Evolutionary conservation across 116 monocot genomes (phyloP), one percentile per base, ranked within the genome.

Genomic region (Phalaenopsis hybrid): DNA sequence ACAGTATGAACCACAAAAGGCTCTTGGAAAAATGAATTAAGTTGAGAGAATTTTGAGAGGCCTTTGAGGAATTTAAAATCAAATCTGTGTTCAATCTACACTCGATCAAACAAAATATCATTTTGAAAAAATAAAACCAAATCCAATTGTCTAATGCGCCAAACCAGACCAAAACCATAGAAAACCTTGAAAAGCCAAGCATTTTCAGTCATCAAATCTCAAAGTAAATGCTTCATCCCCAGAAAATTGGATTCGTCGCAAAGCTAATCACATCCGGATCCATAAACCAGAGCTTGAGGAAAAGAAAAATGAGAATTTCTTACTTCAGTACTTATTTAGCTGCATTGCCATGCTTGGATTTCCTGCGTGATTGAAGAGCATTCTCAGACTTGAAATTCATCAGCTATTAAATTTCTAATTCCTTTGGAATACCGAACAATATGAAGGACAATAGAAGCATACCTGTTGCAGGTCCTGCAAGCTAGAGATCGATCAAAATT

Each of bases 381-480:
- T 57, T 79, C 2, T 88, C 92, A 23, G 89, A 89, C 16, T 86
- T 88, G 76, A 90, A 23, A 25, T 51, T 11, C 13, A 51, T 51
- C 6, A 61, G 20, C 5, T 61, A 18, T 61, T n/a, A 17, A 61
- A 61, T 61, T 61, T 61, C 61, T 20, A 61, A 61, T 61, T 18
- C 61, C 61, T 63, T 63, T 21, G 21, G 63, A 0, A 21, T 63
- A 63, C 63, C 5, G 21, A 41, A 41, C 41, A 63, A 21, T 63
- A 63, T 63, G 44, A 75, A 20, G 44, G 13, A 31, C 18, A 44
- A 46, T 21, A 52, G 51, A 45, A 15, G 46, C 72, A 68, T 79
- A 90, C 90, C 83, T 90, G 87, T 46, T 85, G 81, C 90, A 87
- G 57, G 90, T 85, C 59, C 83, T 87, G 85, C 87, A 90, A 57